phyloP scores from a whole-genome alignment of 2,329 filamentous ascomycete genomes.

The Talaromyces sp. region DNA sequence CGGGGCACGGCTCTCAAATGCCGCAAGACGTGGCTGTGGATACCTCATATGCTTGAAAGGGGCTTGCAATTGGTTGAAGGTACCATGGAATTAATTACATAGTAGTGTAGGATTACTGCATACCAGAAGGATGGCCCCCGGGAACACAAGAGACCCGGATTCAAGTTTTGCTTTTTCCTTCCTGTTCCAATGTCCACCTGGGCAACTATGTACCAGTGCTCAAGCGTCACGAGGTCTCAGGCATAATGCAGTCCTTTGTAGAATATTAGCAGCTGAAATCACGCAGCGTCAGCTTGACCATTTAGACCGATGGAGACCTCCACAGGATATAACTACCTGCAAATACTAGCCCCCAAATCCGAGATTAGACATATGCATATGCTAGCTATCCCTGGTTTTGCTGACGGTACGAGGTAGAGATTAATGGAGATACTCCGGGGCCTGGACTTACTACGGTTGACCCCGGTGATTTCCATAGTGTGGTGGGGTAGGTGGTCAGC shows the following conservation, averaged over 20 bases:
- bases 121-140: background rate
- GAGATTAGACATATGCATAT: background rate
- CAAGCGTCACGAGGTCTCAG: background rate
- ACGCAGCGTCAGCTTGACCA: background rate
- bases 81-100: background rate
- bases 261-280: background rate
- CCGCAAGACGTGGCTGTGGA: background rate
- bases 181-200: background rate
- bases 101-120: background rate
- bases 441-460: background rate
- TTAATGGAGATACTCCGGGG: background rate
- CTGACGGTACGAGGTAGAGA: background rate
- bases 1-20: background rate
- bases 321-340: background rate
- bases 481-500: background rate
- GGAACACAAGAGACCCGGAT: background rate
- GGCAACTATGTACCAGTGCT: background rate
- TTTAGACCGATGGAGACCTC: background rate
- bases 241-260: background rate
- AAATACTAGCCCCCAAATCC: background rate
- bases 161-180: background rate
- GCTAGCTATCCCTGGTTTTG: background rate
- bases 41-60: background rate
- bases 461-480: background rate
- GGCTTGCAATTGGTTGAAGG: background rate